Evolutionary conservation across 805 yeast species (phyloP).

Genomic region (Starmera dryadoides): DNA sequence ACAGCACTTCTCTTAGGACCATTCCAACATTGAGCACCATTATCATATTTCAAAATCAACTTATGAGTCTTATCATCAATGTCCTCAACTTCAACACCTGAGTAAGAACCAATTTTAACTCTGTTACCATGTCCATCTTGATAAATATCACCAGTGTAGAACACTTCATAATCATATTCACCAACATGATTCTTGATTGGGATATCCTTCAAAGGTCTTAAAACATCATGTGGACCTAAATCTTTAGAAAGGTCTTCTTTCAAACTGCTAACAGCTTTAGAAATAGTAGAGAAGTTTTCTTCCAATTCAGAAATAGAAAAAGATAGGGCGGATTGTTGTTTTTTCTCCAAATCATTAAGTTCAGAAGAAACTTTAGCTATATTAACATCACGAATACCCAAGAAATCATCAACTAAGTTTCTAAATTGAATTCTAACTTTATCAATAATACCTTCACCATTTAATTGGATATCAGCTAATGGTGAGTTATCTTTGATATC

Average conservation of each 20-base stretch:
- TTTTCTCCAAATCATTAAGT: not conserved
- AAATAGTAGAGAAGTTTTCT: not conserved
- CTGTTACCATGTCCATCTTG: constrained; percentile 47
- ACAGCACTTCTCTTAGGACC: constrained; percentile 78
- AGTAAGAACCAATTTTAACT: constrained; percentile 43
- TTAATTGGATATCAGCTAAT: not conserved
- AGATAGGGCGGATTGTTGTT: not conserved
- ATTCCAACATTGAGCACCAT: constrained; percentile 88
- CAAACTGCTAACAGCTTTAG: constrained; percentile 1
- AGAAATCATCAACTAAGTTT: constrained; percentile 12
- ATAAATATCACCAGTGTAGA: constrained; percentile 45
- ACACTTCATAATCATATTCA: constrained; percentile 62
- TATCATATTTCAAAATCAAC: constrained; percentile 32
- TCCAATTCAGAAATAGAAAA: not conserved
- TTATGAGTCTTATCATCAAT: constrained; percentile 25
- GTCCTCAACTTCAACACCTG: constrained; percentile 20
- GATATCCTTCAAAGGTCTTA: constrained; percentile 46
- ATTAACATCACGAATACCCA: constrained; percentile 13
- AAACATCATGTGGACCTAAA: constrained; percentile 59
- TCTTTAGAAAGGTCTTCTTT: constrained; percentile 15
- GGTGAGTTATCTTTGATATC: not conserved
- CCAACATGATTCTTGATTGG: constrained; percentile 49
- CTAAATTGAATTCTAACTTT: constrained; percentile 7
- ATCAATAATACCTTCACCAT: constrained; percentile 3
- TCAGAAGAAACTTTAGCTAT: not conserved